Conservation (phyloP, 441 rosid genomes). For the Hura crepitans region DNA sequence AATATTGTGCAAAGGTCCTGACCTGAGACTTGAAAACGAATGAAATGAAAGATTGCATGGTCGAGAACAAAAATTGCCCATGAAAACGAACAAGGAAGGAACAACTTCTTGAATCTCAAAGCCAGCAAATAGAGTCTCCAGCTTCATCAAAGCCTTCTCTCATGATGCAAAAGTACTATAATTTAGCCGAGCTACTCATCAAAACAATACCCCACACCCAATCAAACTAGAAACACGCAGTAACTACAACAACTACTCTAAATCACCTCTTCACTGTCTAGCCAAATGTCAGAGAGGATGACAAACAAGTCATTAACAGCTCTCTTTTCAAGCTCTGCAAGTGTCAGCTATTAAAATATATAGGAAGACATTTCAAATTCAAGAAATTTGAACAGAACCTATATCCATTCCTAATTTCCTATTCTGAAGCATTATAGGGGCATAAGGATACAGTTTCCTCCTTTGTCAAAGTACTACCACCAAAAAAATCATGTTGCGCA, state of each 20-base stretch:
- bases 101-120: conserved; percentile 73
- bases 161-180: conserved; percentile 35
- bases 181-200: conserved; percentile 29
- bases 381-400: conserved; percentile 12
- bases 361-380: conserved; percentile 31
- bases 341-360: conserved; percentile 51
- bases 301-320: conserved; percentile 83
- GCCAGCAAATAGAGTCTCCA: conserved; percentile 66
- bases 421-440: conserved; percentile 13
- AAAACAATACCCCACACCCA: neutral
- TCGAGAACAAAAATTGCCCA: conserved; percentile 83
- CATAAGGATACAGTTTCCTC: conserved; percentile 71
- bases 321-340: conserved; percentile 56
- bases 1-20: conserved; percentile 20
- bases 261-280: conserved; percentile 81
- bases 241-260: conserved; percentile 12
- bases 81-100: conserved; percentile 89
- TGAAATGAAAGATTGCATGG: conserved; percentile 77
- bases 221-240: neutral
- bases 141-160: conserved; percentile 76
- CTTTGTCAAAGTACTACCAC: conserved; percentile 59
- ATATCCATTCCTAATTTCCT: conserved; percentile 7
- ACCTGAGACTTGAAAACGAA: conserved; percentile 81
- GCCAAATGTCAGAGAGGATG: conserved; percentile 82
- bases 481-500: conserved; percentile 78